Percentiles rank a stretch among this genome's conserved stretches.
phyloP scores from a whole-genome alignment of 1,284 basidiomycete genomes.

The Cerioporus squamosus region DNA sequence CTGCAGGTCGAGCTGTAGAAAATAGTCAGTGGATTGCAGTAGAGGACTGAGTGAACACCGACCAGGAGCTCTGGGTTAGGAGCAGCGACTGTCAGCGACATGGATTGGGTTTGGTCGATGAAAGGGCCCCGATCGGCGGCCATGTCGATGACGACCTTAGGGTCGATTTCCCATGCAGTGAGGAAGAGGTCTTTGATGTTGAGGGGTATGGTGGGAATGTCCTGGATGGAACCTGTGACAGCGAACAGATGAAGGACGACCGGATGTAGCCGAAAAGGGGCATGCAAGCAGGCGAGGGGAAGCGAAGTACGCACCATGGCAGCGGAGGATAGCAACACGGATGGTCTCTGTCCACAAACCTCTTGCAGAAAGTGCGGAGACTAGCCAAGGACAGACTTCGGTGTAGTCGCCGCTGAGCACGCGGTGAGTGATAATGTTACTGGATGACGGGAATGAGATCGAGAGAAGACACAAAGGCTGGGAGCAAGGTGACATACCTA shows the following conservation, averaged over 20 bases:
- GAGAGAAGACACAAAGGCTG: background rate
- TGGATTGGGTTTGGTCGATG: background rate
- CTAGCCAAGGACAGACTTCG: background rate
- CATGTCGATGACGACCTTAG: background rate
- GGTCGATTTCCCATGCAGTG: background rate
- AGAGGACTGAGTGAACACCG: background rate
- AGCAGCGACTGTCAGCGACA: background rate
- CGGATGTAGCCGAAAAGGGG: background rate
- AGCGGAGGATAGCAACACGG: background rate
- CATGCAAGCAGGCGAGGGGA: background rate
- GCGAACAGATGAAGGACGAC: background rate
- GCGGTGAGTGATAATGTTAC: background rate
- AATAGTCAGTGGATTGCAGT: background rate
- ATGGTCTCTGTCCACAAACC: background rate
- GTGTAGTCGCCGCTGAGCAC: background rate
- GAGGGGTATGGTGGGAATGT: background rate
- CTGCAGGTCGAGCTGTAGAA: background rate
- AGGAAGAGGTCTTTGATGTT: background rate
- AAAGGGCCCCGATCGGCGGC: background rate
- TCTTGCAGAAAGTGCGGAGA: background rate
- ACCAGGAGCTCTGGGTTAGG: background rate
- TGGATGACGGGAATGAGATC: background rate
- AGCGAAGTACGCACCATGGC: background rate
- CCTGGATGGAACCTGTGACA: background rate
- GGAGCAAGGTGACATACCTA: no score